A percentile compares a stretch with the other conserved stretches of the same genome.
phyloP scores from a whole-genome alignment of 306 rosid species.

The Begonia peltatifolia region DNA sequence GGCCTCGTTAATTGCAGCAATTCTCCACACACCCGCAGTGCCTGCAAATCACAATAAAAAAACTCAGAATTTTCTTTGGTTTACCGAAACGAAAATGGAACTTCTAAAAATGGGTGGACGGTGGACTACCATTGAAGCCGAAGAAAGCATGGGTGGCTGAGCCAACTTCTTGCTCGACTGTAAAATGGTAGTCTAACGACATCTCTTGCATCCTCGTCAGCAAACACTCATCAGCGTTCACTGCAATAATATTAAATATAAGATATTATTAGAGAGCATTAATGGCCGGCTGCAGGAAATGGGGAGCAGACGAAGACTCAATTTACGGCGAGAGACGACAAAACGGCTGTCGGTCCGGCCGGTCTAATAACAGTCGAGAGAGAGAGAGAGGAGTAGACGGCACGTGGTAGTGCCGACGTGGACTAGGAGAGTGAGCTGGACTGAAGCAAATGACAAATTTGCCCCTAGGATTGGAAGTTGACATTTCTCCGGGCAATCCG shows the following conservation, averaged over 20 bases:
- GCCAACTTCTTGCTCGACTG: constrained; percentile 68
- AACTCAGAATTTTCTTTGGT: background rate
- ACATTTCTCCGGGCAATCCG: background rate
- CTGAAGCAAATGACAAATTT: background rate
- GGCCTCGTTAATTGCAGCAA: constrained; percentile 59
- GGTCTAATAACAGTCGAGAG: too few relatives aligned
- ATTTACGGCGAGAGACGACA: too few relatives aligned
- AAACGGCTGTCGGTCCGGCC: too few relatives aligned
- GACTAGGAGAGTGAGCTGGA: too few relatives aligned
- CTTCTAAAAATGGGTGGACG: background rate
- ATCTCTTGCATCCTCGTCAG: constrained; percentile 74
- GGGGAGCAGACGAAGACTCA: too few relatives aligned
- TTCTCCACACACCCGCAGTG: constrained; percentile 65
- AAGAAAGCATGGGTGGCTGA: constrained; percentile 65
- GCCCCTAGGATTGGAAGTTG: background rate
- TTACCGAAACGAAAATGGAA: background rate
- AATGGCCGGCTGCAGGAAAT: too few relatives aligned
- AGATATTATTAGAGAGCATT: background rate
- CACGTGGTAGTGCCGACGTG: too few relatives aligned
- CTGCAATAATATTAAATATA: constrained; percentile 17
- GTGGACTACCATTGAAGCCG: constrained; percentile 43
- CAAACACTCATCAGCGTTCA: constrained; percentile 47
- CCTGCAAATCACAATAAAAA: constrained; percentile 18
- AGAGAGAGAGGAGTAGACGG: too few relatives aligned
- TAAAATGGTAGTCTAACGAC: constrained; percentile 62